phyloP scores from a whole-genome alignment of 257 asterid genomes.

The Solanum chaucha region DNA sequence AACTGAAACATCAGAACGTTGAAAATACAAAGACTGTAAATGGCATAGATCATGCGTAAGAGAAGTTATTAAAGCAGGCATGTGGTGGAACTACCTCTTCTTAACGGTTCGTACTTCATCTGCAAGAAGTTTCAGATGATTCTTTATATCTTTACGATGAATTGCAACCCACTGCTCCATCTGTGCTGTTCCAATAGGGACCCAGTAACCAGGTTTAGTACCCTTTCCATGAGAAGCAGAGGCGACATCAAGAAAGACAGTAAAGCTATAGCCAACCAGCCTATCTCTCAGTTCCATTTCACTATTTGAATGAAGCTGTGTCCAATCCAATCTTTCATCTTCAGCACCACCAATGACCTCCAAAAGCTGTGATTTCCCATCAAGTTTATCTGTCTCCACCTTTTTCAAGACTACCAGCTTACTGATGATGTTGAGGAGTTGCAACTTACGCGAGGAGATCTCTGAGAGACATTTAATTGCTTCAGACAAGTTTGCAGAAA shows the following conservation, averaged over 20 bases:
- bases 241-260: conserved; percentile 18
- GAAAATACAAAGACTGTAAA: background rate
- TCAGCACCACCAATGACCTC: conserved; percentile 20
- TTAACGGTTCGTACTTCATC: conserved; percentile 30
- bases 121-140: conserved; percentile 34
- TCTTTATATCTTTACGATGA: conserved; percentile 28
- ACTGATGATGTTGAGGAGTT: conserved; percentile 53
- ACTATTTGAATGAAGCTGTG: conserved; percentile 33
- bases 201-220: conserved; percentile 24
- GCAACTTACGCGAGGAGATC: conserved; percentile 65
- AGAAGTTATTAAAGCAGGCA: background rate
- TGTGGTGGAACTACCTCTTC: conserved; percentile 42
- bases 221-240: conserved; percentile 16
- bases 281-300: conserved; percentile 79
- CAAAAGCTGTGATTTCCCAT: conserved; percentile 9
- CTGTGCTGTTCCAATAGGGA: conserved; percentile 52
- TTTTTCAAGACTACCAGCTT: conserved; percentile 52
- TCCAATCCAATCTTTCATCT: conserved; percentile 38
- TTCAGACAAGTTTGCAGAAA: conserved; percentile 26
- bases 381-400: conserved; percentile 12
- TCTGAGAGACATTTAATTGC: conserved; percentile 25
- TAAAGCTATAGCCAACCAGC: conserved; percentile 46
- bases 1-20: background rate
- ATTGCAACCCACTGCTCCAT: conserved; percentile 71
- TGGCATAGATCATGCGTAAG: background rate